These are phyloP conservation scores for carrot (Daucus carota) DNA, from an alignment of 129 eudicot genomes.

Conservation along the genomic window DNA sequence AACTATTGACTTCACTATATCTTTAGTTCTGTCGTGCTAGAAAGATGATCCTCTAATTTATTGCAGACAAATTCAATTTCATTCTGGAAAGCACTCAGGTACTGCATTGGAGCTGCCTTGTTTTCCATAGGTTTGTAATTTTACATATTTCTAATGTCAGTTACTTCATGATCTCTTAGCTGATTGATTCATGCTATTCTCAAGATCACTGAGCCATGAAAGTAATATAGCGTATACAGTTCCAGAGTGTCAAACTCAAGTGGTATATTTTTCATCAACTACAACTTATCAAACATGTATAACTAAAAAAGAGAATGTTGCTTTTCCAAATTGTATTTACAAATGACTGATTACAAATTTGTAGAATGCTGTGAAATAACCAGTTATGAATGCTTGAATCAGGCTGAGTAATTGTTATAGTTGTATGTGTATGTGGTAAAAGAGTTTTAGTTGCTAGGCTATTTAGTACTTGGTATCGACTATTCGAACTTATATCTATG, in stretches of 20 bases:
- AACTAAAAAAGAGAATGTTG: neutral
- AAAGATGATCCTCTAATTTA: slow-evolving; percentile 7
- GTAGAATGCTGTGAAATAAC: neutral
- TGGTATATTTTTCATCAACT: neutral
- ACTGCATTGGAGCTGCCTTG: slow-evolving; percentile 46
- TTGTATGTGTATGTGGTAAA: neutral
- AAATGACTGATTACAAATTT: neutral
- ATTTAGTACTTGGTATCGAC: neutral
- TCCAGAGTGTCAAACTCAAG: neutral
- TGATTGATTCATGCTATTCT: neutral
- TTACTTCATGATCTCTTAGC: slow-evolving; percentile 2
- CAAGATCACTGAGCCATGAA: neutral
- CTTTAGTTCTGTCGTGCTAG: neutral
- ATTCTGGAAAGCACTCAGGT: slow-evolving; percentile 58
- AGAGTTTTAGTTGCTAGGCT: neutral
- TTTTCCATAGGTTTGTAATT: slow-evolving; percentile 67
- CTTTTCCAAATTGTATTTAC: neutral
- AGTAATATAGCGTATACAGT: neutral
- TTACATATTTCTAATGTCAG: slow-evolving; percentile 10
- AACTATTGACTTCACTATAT: neutral
- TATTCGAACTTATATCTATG: neutral
- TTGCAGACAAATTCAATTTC: slow-evolving; percentile 80
- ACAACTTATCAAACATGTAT: neutral
- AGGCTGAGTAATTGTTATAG: neutral
- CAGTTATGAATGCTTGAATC: neutral